Base-by-base conservation (phyloP, 768 basidiomycete species). In the Termitomyces sp. region DNA sequence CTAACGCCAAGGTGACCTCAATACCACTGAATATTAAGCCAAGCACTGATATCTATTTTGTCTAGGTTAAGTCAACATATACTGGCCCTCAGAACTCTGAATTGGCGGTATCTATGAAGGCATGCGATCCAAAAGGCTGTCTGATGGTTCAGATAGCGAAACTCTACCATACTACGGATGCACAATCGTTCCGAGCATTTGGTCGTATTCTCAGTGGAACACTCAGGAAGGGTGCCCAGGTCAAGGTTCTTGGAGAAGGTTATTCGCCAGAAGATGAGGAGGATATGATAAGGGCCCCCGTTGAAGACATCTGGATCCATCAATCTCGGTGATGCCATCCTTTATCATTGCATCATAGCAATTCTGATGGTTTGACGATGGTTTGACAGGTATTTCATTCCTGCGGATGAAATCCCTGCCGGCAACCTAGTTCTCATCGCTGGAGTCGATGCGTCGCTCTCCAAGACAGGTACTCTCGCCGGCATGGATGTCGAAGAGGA, bases 231-330 rank as follows among this genome's bases (percentile, higher is more conserved):
- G 94, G 94, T 12, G 80, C 83, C 78, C 77, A 85, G 35, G 78
- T 99, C 60, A 98, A 97, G 74, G 95, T 98, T n/a, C 77, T 99
- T 7, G 97, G 97, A 55, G 97, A 98, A 69, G 94, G 94, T 0
- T 99, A 95, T 70, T 96, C 94, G 14, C 91, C 92, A n/a, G 96
- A 98, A 65, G 97, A 99, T 62, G 96, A 98, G 73, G 97, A 99
- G 72, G 97, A 99, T 66, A 96, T 98, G 94, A 82, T 90, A 69
- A 86, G 84, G 59, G 85, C 83, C 14, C 81, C 76, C 2, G 82
- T 97, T 3, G 95, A 98, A 62, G 87, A 88, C 59, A 75, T 98
- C 17, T 92, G 94, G 91, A 84, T 98, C 56, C 85, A 83, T 66
- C 90, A 98, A 77, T 85, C 96, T 15, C 80, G 96, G 91, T 95